These are phyloP conservation scores for Heracleum sosnowskyi DNA, from an alignment of 129 eudicot species.

Conservation along the genomic window DNA sequence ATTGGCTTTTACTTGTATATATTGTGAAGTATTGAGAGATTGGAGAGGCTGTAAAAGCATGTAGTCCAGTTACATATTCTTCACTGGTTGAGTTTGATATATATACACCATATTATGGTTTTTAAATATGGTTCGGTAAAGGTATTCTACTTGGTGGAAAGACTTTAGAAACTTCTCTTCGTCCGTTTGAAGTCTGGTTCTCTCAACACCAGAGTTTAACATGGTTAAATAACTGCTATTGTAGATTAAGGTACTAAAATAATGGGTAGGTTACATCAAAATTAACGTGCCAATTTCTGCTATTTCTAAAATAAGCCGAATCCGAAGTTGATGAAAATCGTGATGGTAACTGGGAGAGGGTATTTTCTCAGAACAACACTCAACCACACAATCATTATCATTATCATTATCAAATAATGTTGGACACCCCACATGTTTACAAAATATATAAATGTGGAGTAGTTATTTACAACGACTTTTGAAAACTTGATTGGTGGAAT, in stretches of 20 bases:
- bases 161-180: not conserved
- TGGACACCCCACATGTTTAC: not conserved
- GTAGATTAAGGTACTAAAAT: not conserved
- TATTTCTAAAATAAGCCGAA: no score
- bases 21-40: conserved; percentile 36
- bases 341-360: no score
- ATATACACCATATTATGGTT: not conserved
- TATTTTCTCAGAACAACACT: no score
- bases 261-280: no score
- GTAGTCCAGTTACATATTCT: conserved; percentile 13
- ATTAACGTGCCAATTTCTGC: no score
- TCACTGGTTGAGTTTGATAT: conserved; percentile 19
- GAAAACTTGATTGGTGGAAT: not conserved
- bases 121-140: not conserved
- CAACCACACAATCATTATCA: no score
- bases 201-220: not conserved
- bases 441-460: not conserved
- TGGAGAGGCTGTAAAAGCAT: conserved; percentile 33
- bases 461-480: not conserved
- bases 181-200: not conserved
- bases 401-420: no score
- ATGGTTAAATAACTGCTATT: not conserved
- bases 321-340: no score
- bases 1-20: conserved; percentile 51
- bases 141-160: not conserved